phyloP scores from a whole-genome alignment of 768 basidiomycete genomes.

The Coprinopsis cinerea region DNA sequence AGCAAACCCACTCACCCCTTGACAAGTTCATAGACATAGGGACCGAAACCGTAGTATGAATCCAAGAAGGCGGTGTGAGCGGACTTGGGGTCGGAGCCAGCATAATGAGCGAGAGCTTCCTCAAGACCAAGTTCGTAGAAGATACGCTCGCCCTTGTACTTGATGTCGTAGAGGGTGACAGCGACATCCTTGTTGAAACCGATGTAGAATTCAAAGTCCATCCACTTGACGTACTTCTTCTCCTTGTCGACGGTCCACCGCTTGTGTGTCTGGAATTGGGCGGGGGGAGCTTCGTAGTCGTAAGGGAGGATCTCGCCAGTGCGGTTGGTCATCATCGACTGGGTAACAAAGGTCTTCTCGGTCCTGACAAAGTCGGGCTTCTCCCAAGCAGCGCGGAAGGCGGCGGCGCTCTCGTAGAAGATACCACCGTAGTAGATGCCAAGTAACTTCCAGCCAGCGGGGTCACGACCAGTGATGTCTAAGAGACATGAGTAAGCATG shows the following conservation, averaged over 20 bases:
- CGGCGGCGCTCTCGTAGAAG: neutral
- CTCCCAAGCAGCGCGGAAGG: neutral
- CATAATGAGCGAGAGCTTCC: conserved; percentile 4
- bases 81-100: conserved; percentile 2
- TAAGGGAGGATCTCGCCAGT: neutral
- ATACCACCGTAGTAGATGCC: conserved; percentile 3
- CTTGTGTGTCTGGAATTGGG: neutral
- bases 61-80: conserved; percentile 3
- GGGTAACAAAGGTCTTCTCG: conserved; percentile 2
- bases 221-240: conserved; percentile 6
- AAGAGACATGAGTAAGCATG: neutral
- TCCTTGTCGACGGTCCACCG: conserved; percentile 2
- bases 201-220: conserved; percentile 6
- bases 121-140: conserved; percentile 6
- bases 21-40: neutral
- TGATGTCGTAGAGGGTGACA: conserved; percentile 5
- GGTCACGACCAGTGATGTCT: conserved; percentile 4
- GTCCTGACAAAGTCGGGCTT: conserved; percentile 2
- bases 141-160: conserved; percentile 7
- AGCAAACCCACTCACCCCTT: neutral
- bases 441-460: conserved; percentile 3
- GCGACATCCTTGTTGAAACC: conserved; percentile 5
- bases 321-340: conserved; percentile 6
- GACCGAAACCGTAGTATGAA: conserved; percentile 1
- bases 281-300: conserved; percentile 5